Evolutionary conservation across 192 early-diverging fungal genomes (phyloP), one percentile per base, ranked within the genome.

Genomic region (Radiomyces spectabilis): DNA sequence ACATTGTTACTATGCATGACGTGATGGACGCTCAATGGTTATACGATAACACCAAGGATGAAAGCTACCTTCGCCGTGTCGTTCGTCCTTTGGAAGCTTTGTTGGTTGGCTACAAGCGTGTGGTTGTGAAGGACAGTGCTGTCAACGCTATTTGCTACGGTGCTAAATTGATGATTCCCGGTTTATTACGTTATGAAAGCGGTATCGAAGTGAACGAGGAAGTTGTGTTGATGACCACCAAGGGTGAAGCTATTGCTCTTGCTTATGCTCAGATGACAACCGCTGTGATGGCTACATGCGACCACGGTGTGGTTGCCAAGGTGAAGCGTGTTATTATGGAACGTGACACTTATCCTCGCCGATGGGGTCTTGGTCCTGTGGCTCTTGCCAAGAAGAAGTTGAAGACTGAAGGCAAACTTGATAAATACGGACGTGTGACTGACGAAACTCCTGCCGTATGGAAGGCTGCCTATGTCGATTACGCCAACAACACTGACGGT

Each of bases 291-390:
- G 93, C 68, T 31, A 70, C 68, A 9, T 70, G 68, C 12, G 68
- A 70, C 34, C 68, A 70, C 37, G 68, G 68, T 42, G 93, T 97
- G 9, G 93, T 99, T 51, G 93, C 96, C 64, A 96, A 96, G 82
- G 96, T 99, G 67, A 99, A 99, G 88, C 87, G 96, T 62, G 96
- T 99, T 26, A 97, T 99, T 55, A 99, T 99, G 96, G 96, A 99
- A 74, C 88, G 96, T 42, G 96, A 99, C 74, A 97, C 96, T 5
- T 99, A 99, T 71, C 96, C 96, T 39, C 85, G 93, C 46, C 83
- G 90, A 60, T 99, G 96, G 96, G 96, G 96, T 15, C 76, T 99
- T 56, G 96, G 96, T 39, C 94, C 94, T 22, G 82, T 91, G 67
- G 96, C 96, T 18, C 77, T 83, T 66, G 86, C 92, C 73, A 99